Conservation (phyloP, 495 filamentous ascomycete genomes). For the Podospora tetraspora region DNA sequence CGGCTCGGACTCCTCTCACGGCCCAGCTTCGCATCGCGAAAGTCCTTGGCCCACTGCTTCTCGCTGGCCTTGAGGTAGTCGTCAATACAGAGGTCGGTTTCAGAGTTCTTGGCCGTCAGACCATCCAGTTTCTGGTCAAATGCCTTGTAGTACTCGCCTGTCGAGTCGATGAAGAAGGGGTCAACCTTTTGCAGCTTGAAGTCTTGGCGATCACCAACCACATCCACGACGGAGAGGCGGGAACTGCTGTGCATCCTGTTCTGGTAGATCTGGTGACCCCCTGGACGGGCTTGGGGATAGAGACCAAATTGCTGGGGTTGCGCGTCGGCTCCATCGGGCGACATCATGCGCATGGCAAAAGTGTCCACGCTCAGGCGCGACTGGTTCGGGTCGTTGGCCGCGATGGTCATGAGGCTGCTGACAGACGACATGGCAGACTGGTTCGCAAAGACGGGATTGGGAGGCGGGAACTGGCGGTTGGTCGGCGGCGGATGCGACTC, state of each 20-base stretch:
- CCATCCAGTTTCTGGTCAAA: slow-evolving; percentile 50
- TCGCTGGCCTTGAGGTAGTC: slow-evolving; percentile 57
- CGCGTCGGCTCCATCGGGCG: slow-evolving; percentile 20
- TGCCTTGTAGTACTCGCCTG: slow-evolving; percentile 49
- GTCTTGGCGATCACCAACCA: slow-evolving; percentile 25
- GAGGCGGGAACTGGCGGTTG: slow-evolving; percentile 12
- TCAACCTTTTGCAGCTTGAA: slow-evolving; percentile 57
- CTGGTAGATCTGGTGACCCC: slow-evolving; percentile 18
- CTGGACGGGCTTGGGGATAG: slow-evolving; percentile 16
- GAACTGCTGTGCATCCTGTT: slow-evolving; percentile 21
- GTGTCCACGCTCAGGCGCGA: slow-evolving; percentile 22
- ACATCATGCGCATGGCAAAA: slow-evolving; percentile 29
- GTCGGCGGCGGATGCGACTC: slow-evolving; percentile 14
- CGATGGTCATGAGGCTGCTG: slow-evolving; percentile 18
- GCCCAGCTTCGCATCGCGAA: slow-evolving; percentile 25
- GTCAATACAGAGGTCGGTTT: slow-evolving; percentile 56
- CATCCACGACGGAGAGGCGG: slow-evolving; percentile 24
- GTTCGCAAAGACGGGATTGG: slow-evolving; percentile 24
- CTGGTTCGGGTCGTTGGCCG: slow-evolving; percentile 17
- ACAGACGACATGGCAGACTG: slow-evolving; percentile 21
- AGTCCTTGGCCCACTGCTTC: slow-evolving; percentile 57
- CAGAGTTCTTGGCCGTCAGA: slow-evolving; percentile 53
- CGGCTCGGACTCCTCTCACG: slow-evolving; percentile 20
- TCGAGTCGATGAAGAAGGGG: slow-evolving; percentile 59
- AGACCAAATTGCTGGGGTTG: slow-evolving; percentile 17